These are phyloP conservation scores for Pleurotus sapidus DNA, from an alignment of 768 basidiomycete genomes.

Conservation along the genomic window DNA sequence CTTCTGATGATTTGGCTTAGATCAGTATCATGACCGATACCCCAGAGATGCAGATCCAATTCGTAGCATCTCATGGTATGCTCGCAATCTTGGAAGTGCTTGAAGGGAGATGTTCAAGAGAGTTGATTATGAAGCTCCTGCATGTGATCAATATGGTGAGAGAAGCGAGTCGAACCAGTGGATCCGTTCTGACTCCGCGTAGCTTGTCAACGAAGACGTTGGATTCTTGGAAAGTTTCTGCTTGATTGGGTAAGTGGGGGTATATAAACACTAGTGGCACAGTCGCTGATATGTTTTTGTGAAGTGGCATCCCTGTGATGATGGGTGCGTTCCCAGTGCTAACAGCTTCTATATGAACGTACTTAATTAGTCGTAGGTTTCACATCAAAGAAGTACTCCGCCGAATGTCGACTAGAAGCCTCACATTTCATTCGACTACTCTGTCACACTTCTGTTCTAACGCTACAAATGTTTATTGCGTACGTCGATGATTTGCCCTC, in stretches of 20 bases:
- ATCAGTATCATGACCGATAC: conserved; percentile 71
- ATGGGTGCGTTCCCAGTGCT: conserved; percentile 56
- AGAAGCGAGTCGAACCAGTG: conserved; percentile 2
- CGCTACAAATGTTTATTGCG: conserved; percentile 99
- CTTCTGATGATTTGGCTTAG: conserved; percentile 34
- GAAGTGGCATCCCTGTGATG: conserved; percentile 90
- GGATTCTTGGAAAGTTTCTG: conserved; percentile 94
- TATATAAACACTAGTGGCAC: neutral
- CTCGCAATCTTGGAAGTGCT: conserved; percentile 91
- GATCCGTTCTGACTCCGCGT: conserved; percentile 29
- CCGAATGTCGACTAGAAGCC: conserved; percentile 92
- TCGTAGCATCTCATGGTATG: conserved; percentile 93
- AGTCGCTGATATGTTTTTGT: neutral
- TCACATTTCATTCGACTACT: conserved; percentile 92
- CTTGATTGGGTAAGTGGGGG: conserved; percentile 64
- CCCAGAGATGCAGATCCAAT: conserved; percentile 83
- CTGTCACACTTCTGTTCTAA: conserved; percentile 90
- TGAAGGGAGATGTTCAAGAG: conserved; percentile 82
- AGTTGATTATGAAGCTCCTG: conserved; percentile 81
- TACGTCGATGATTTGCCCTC: conserved; percentile 39
- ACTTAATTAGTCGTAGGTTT: conserved; percentile 52
- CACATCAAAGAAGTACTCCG: conserved; percentile 90
- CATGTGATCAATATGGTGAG: conserved; percentile 87
- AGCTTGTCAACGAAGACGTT: conserved; percentile 72
- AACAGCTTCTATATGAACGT: neutral